Evolutionary conservation across 2,329 filamentous ascomycete genomes (phyloP).

Genomic region (Alternaria arborescens): DNA sequence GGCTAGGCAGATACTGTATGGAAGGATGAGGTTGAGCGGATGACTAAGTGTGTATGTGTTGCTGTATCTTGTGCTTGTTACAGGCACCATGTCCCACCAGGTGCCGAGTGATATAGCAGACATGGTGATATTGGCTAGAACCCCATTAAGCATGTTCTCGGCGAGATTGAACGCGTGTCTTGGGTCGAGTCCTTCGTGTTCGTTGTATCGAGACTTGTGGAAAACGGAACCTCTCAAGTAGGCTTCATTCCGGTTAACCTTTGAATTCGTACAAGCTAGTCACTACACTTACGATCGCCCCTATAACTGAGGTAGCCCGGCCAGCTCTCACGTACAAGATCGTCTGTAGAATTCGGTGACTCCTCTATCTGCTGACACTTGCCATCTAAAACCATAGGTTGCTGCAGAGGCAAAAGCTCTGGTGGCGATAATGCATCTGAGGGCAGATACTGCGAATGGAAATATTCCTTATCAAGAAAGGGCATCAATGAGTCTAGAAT

Average conservation of each 20-base stretch:
- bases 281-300: too few relatives aligned
- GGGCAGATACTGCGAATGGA: neutral
- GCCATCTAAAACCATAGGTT: neutral
- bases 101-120: neutral
- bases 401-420: too few relatives aligned
- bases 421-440: too few relatives aligned
- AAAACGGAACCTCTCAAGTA: neutral
- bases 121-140: neutral
- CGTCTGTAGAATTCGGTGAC: too few relatives aligned
- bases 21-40: neutral
- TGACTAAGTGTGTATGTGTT: neutral
- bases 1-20: neutral
- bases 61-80: neutral
- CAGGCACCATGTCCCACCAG: neutral
- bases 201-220: neutral
- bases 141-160: neutral
- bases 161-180: neutral
- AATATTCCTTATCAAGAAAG: neutral
- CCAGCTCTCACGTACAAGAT: too few relatives aligned
- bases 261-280: too few relatives aligned
- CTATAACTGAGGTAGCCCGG: too few relatives aligned
- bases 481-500: neutral
- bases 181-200: neutral
- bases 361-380: neutral
- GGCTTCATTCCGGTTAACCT: too few relatives aligned